Percentiles rank a stretch among this genome's conserved stretches.
Conservation (phyloP, 2,329 filamentous ascomycete species). For the Colletotrichum eleusines region DNA sequence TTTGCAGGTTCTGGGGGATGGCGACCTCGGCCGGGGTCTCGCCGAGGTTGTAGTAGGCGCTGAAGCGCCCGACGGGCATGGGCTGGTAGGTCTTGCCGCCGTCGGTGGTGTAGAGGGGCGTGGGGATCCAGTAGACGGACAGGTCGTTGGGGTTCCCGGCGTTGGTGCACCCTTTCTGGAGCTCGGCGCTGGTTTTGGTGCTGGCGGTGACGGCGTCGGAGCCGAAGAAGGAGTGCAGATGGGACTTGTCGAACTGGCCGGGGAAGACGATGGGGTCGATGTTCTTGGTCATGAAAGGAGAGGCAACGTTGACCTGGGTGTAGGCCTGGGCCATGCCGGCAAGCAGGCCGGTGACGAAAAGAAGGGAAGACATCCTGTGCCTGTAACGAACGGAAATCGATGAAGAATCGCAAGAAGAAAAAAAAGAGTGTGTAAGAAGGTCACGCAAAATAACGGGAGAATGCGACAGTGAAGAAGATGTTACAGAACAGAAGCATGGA, state of each 20-base stretch:
- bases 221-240: slow-evolving; percentile 53
- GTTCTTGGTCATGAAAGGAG: slow-evolving; percentile 51
- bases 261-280: slow-evolving; percentile 51
- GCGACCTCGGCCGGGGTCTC: slow-evolving; percentile 55
- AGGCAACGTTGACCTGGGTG: slow-evolving; percentile 44
- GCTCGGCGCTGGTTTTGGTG: slow-evolving; percentile 50
- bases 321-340: slow-evolving; percentile 44
- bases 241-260: slow-evolving; percentile 48
- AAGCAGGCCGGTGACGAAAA: slow-evolving; percentile 36
- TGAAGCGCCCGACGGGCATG: slow-evolving; percentile 55
- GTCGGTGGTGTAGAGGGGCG: slow-evolving; percentile 53
- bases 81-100: slow-evolving; percentile 49
- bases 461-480: not conserved
- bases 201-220: slow-evolving; percentile 50
- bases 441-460: not conserved
- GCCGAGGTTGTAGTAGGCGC: slow-evolving; percentile 59
- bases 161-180: slow-evolving; percentile 59
- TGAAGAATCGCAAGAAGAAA: not conserved
- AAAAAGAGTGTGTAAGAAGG: not conserved
- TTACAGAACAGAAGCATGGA: not conserved
- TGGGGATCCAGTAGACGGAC: slow-evolving; percentile 60
- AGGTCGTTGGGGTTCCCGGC: slow-evolving; percentile 61
- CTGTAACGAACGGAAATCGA: slow-evolving; percentile 20
- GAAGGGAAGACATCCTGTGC: slow-evolving; percentile 42
- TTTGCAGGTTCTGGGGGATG: slow-evolving; percentile 59